Evolutionary conservation across 805 yeast genomes (phyloP).

Genomic region (Nematodospora valgi): DNA sequence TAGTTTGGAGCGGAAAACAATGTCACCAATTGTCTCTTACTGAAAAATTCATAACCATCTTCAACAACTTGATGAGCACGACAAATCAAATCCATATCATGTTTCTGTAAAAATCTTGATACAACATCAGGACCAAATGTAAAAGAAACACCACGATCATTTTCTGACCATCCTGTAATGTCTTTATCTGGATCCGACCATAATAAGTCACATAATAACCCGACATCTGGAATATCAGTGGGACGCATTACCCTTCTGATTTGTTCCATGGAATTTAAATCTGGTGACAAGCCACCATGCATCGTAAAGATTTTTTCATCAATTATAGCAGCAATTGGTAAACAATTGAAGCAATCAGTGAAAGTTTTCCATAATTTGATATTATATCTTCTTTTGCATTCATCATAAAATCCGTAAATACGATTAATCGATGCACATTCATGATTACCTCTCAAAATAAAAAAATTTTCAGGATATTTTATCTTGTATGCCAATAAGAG

Average conservation of each 20-base stretch:
- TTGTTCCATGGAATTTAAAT: slow-evolving; percentile 96
- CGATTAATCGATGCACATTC: slow-evolving; percentile 98
- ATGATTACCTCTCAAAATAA: slow-evolving; percentile 95
- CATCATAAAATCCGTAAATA: slow-evolving; percentile 97
- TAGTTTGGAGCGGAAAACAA: slow-evolving; percentile 96
- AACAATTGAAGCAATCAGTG: slow-evolving; percentile 96
- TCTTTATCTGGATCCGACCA: slow-evolving; percentile 99
- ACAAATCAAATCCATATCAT: slow-evolving; percentile 96
- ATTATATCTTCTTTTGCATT: slow-evolving; percentile 96
- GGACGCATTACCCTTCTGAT: slow-evolving; percentile 99
- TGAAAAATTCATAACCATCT: slow-evolving; percentile 97
- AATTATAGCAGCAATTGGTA: slow-evolving; percentile 97
- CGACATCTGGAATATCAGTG: slow-evolving; percentile 98
- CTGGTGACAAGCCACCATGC: slow-evolving; percentile 99
- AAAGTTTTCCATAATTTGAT: slow-evolving; percentile 98
- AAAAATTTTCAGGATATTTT: slow-evolving; percentile 97
- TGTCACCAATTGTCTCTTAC: slow-evolving; percentile 94
- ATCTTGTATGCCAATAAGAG: slow-evolving; percentile 91
- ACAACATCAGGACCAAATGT: slow-evolving; percentile 99
- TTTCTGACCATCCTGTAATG: slow-evolving; percentile 98
- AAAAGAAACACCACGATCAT: slow-evolving; percentile 97
- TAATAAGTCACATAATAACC: slow-evolving; percentile 88
- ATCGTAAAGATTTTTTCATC: slow-evolving; percentile 97
- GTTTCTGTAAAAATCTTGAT: slow-evolving; percentile 91
- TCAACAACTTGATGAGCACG: slow-evolving; percentile 99